Percentiles rank a stretch among this genome's conserved stretches.
Evolutionary conservation across 2,329 filamentous ascomycete genomes (phyloP).

Genomic region (Grosmannia serpens): DNA sequence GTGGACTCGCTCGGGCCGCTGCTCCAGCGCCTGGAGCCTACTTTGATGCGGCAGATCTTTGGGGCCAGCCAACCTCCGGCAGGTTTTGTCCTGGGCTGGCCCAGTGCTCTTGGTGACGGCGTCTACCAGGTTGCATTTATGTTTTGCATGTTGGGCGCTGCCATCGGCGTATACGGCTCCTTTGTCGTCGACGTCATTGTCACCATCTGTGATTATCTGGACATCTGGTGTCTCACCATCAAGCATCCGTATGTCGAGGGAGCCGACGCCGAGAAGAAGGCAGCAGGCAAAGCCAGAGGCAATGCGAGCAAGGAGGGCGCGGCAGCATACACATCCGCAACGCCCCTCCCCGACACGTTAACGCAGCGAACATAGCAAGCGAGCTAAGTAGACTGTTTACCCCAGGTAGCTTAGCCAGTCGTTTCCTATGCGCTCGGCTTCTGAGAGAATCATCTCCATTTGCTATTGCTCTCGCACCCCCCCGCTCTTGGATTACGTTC

Average conservation of each 20-base stretch:
- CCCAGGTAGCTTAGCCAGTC: neutral
- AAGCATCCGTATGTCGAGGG: conserved; percentile 60
- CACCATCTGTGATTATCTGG: conserved; percentile 93
- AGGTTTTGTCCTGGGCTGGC: conserved; percentile 48
- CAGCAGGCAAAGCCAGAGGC: neutral
- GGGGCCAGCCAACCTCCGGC: conserved; percentile 1
- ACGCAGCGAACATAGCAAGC: neutral
- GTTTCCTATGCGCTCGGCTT: neutral
- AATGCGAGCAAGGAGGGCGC: neutral
- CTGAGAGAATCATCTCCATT: neutral
- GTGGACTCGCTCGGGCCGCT: conserved; percentile 68
- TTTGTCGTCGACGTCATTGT: conserved; percentile 97
- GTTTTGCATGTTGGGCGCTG: conserved; percentile 75
- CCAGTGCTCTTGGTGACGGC: conserved; percentile 59
- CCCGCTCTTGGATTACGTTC: neutral
- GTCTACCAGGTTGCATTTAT: conserved; percentile 77
- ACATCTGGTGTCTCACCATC: conserved; percentile 97
- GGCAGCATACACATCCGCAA: neutral
- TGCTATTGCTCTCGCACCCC: neutral
- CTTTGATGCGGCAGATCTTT: conserved; percentile 4
- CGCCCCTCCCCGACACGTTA: neutral
- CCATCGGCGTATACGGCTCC: conserved; percentile 86
- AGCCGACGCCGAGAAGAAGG: neutral
- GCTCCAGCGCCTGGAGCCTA: conserved; percentile 38
- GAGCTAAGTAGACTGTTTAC: neutral